These are phyloP conservation scores for Hypoxylon lienhwacheense DNA, from an alignment of 495 filamentous ascomycete species.

Conservation along the genomic window DNA sequence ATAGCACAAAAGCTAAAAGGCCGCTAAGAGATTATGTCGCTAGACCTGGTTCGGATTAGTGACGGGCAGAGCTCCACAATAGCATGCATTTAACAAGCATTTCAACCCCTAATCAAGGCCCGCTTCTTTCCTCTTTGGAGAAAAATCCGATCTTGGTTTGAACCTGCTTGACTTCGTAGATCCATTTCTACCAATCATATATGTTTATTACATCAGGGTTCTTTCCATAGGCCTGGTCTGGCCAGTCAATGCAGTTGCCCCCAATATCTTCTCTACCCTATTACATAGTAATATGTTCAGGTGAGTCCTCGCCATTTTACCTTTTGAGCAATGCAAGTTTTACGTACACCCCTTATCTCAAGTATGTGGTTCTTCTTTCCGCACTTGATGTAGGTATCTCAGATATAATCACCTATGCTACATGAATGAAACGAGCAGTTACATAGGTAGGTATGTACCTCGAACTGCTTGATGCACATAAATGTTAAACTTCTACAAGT, in stretches of 20 bases:
- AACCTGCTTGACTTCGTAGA: constrained; percentile 10
- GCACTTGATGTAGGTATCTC: constrained; percentile 9
- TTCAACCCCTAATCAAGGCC: not conserved
- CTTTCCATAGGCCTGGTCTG: constrained; percentile 2
- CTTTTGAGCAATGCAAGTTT: too few relatives aligned
- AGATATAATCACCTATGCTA: constrained; percentile 3
- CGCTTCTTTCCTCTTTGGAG: constrained; percentile 10
- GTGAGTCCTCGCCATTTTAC: not conserved
- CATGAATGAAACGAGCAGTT: too few relatives aligned
- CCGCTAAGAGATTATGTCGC: constrained; percentile 11
- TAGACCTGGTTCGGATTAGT: constrained; percentile 13
- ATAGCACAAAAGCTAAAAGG: constrained; percentile 4
- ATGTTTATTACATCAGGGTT: not conserved
- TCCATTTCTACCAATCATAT: constrained; percentile 23
- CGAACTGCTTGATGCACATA: too few relatives aligned
- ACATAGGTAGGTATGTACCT: not conserved
- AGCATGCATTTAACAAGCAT: constrained; percentile 16
- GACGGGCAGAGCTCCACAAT: not conserved
- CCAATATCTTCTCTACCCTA: not conserved
- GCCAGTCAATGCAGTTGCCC: constrained; percentile 6
- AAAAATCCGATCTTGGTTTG: constrained; percentile 12
- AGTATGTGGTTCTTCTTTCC: not conserved
- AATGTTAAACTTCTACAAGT: too few relatives aligned
- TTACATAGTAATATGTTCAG: not conserved
- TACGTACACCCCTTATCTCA: too few relatives aligned